Percentiles rank a stretch among this genome's conserved stretches.
Evolutionary conservation across 495 filamentous ascomycete species (phyloP).

Genomic region (Pseudevernia furfuracea): DNA sequence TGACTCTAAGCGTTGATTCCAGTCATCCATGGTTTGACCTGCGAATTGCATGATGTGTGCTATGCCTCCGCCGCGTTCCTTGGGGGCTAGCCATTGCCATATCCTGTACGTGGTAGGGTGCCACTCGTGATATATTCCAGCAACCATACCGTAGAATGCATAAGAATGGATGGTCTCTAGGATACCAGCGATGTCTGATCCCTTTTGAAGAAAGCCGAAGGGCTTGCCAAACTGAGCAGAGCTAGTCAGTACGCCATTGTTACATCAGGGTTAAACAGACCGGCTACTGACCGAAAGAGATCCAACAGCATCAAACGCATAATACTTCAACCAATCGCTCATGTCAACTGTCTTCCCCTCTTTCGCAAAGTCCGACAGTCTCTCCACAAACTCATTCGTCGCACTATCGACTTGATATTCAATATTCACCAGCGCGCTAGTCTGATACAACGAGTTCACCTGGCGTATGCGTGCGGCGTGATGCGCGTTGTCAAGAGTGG

Average conservation of each 20-base stretch:
- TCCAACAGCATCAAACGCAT: slow-evolving; percentile 67
- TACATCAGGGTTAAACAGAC: background rate
- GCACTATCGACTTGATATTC: slow-evolving; percentile 6
- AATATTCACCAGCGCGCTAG: slow-evolving; percentile 4
- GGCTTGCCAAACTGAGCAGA: slow-evolving; percentile 15
- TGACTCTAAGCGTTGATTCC: slow-evolving; percentile 13
- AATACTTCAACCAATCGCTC: slow-evolving; percentile 65
- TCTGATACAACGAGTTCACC: slow-evolving; percentile 4
- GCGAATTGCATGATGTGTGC: slow-evolving; percentile 41
- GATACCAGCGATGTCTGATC: slow-evolving; percentile 11
- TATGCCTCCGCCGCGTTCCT: slow-evolving; percentile 34
- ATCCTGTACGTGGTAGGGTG: slow-evolving; percentile 39
- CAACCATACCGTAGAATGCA: slow-evolving; percentile 32
- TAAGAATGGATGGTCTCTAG: background rate
- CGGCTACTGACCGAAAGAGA: slow-evolving; percentile 51
- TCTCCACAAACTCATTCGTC: slow-evolving; percentile 1
- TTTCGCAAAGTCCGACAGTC: slow-evolving; percentile 21
- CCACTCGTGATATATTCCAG: slow-evolving; percentile 41
- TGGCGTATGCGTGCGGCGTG: slow-evolving; percentile 8
- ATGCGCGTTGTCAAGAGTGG: slow-evolving; percentile 4
- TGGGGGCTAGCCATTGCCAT: slow-evolving; percentile 36
- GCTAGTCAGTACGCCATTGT: slow-evolving; percentile 22
- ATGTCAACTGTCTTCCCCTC: slow-evolving; percentile 36
- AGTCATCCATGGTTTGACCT: slow-evolving; percentile 16
- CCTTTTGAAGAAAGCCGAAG: slow-evolving; percentile 19